phyloP scores from a whole-genome alignment of 2,329 filamentous ascomycete genomes.

The Diaporthe eres region DNA sequence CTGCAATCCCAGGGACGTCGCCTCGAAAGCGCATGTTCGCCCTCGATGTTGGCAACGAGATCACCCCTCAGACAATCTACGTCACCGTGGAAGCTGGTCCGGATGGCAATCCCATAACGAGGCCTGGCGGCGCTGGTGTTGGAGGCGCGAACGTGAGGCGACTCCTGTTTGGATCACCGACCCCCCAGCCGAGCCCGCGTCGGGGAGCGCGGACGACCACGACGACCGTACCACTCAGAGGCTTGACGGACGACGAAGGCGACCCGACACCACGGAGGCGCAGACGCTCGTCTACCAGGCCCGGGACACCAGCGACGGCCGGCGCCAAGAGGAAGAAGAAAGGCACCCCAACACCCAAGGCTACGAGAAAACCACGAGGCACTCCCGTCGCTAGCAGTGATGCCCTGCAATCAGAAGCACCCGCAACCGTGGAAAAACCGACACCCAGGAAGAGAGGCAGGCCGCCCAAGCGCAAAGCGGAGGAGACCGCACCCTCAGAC shows the following conservation, averaged over 20 bases:
- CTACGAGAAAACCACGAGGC: constrained; percentile 44
- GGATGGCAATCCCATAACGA: constrained; percentile 41
- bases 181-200: constrained; percentile 55
- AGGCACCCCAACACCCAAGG: constrained; percentile 59
- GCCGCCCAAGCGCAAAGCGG: constrained; percentile 39
- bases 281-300: constrained; percentile 63
- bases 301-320: constrained; percentile 65
- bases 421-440: constrained; percentile 24
- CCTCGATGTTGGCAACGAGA: constrained; percentile 66
- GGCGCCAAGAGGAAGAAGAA: constrained; percentile 60
- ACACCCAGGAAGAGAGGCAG: constrained; percentile 49
- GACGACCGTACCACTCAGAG: constrained; percentile 64
- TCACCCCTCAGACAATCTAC: constrained; percentile 65
- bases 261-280: constrained; percentile 58
- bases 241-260: constrained; percentile 59
- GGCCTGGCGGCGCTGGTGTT: neutral
- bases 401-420: constrained; percentile 34
- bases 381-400: constrained; percentile 37
- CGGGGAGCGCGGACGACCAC: constrained; percentile 60
- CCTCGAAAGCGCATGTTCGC: constrained; percentile 71
- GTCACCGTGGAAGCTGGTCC: constrained; percentile 69
- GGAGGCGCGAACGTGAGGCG: constrained; percentile 49
- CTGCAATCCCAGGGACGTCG: constrained; percentile 52
- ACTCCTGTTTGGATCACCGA: constrained; percentile 60
- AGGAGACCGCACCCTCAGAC: constrained; percentile 32